phyloP scores from a whole-genome alignment of 768 basidiomycete species.

The Tulasnella sp. region DNA sequence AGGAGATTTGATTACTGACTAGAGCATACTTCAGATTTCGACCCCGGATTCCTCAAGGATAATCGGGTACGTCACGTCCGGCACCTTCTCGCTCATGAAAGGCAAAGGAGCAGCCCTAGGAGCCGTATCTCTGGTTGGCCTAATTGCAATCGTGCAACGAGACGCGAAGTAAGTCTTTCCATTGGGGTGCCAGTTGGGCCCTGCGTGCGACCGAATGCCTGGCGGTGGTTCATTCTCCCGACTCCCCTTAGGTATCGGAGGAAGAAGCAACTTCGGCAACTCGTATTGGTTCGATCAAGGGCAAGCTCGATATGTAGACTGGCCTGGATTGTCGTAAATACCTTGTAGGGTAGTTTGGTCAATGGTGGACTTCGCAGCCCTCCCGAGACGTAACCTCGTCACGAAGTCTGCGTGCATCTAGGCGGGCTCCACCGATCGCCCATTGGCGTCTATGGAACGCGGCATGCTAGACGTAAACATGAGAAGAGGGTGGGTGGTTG shows the following conservation, averaged over 20 bases:
- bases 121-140: constrained; percentile 50
- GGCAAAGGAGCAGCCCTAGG: constrained; percentile 76
- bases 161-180: constrained; percentile 7
- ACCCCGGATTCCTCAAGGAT: constrained; percentile 40
- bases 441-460: neutral
- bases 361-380: neutral
- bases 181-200: neutral
- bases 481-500: neutral
- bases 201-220: neutral
- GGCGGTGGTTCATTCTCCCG: neutral
- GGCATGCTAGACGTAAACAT: neutral
- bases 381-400: neutral
- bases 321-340: neutral
- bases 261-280: neutral
- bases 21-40: constrained; percentile 33
- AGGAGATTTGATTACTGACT: neutral
- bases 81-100: constrained; percentile 68
- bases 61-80: constrained; percentile 80
- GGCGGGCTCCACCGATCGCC: neutral
- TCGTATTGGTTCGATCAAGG: neutral
- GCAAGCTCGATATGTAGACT: neutral
- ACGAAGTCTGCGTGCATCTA: neutral
- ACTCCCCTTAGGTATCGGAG: neutral
- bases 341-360: neutral
- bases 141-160: constrained; percentile 31